A percentile compares a stretch with the other conserved stretches of the same genome.
phyloP scores from a whole-genome alignment of 202 grass and related monocot genomes.

The Elaeis oleifera region DNA sequence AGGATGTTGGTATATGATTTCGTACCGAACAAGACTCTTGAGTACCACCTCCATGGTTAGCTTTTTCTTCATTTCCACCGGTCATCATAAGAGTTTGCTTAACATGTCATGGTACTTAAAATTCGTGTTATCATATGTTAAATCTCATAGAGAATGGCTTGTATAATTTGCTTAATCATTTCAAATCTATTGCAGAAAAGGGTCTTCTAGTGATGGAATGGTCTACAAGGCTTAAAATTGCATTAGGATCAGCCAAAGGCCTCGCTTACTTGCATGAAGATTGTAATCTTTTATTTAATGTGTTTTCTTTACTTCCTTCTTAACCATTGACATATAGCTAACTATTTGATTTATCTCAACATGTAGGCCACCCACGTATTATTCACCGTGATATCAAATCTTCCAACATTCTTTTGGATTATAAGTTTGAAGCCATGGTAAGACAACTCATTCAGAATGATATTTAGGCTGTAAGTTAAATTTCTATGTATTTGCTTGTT shows the following conservation, averaged over 20 bases:
- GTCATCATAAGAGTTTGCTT: too few relatives aligned
- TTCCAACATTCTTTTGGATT: slow-evolving; percentile 13
- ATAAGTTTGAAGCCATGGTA: background rate
- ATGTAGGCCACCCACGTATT: background rate
- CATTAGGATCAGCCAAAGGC: slow-evolving; percentile 7
- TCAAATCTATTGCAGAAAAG: too few relatives aligned
- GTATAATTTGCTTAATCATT: too few relatives aligned
- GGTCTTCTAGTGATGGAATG: too few relatives aligned
- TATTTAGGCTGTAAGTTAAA: too few relatives aligned
- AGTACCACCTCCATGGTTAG: slow-evolving; percentile 82
- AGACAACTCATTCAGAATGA: too few relatives aligned
- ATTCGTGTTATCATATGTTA: too few relatives aligned
- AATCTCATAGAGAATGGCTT: too few relatives aligned
- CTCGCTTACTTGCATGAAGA: slow-evolving; percentile 8
- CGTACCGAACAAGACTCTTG: slow-evolving; percentile 75
- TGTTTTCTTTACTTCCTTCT: too few relatives aligned
- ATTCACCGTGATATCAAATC: slow-evolving; percentile 15
- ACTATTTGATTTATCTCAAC: background rate
- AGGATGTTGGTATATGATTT: slow-evolving; percentile 84
- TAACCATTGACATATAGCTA: background rate
- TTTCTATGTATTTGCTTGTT: too few relatives aligned
- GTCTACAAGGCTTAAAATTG: slow-evolving; percentile 1
- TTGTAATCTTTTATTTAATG: background rate
- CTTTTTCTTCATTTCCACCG: background rate
- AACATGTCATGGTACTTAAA: too few relatives aligned